These are phyloP conservation scores for Deakozyma indianensis DNA, from an alignment of 805 yeast species.

Conservation along the genomic window DNA sequence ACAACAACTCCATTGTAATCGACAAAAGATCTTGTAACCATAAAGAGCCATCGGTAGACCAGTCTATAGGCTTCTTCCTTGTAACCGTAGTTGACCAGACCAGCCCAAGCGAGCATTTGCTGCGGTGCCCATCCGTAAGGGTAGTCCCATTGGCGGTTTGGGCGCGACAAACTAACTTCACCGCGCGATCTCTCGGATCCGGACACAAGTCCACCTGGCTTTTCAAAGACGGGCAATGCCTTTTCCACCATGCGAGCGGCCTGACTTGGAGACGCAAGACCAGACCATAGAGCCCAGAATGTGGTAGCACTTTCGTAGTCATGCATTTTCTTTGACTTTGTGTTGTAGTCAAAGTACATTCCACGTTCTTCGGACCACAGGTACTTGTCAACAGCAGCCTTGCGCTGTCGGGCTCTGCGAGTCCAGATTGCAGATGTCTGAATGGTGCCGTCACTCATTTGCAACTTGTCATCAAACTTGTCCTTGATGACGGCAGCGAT, in stretches of 20 bases:
- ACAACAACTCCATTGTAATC: constrained; percentile 90
- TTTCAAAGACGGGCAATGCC: constrained; percentile 60
- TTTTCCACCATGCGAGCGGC: constrained; percentile 46
- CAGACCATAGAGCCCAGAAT: constrained; percentile 87
- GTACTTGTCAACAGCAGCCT: constrained; percentile 43
- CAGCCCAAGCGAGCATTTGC: constrained; percentile 88
- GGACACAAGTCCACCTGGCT: constrained; percentile 76
- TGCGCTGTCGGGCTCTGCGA: constrained; percentile 40
- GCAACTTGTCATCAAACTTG: constrained; percentile 38
- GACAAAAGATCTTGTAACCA: constrained; percentile 82
- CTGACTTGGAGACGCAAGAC: constrained; percentile 49
- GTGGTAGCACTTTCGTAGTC: constrained; percentile 77
- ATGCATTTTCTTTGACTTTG: constrained; percentile 38
- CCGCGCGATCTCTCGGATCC: constrained; percentile 72
- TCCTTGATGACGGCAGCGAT: constrained; percentile 50
- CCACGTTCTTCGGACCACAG: constrained; percentile 75
- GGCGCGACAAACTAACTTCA: constrained; percentile 49
- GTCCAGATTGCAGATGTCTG: constrained; percentile 49
- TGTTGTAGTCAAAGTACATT: constrained; percentile 73
- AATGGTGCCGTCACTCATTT: constrained; percentile 22
- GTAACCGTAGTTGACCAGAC: constrained; percentile 60
- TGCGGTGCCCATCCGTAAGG: constrained; percentile 99
- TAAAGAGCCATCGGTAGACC: constrained; percentile 75
- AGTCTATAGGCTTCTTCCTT: constrained; percentile 50
- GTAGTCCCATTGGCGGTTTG: constrained; percentile 96